Base-by-base conservation (phyloP, 2,329 filamentous ascomycete species). In the Xylaria sp. region DNA sequence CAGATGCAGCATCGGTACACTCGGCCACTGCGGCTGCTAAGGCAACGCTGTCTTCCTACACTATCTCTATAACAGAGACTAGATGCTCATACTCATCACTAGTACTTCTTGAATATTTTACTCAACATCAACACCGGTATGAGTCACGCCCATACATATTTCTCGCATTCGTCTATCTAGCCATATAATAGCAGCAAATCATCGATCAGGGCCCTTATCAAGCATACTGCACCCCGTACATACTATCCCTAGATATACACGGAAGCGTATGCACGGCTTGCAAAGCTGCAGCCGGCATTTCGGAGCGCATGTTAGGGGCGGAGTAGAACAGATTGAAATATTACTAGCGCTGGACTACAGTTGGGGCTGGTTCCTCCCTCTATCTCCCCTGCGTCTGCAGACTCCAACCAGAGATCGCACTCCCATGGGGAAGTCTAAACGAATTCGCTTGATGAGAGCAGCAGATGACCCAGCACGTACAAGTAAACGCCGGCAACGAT, bases 361-460 rank as follows among this genome's bases (percentile, higher is more conserved):
- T 58, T 23, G 7, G 39, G 23, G 31, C 6, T 2, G 39, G 23
- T 58, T 23, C 39, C 36, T 25, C 28, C 36, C 36, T 41, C 28
- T n/a, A 46, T 46, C 23, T 31, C 39, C 23, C 39, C 15, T 46
- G 23, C 39, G 33, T 18, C 48, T 31, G 55, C 46, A 67, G 43
- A 13, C 51, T 51, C 62, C 31, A 55, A 46, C 48, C 41, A 48
- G 25, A 65, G 18, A 33, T 8, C n/a, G 13, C 28, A 39, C 52
- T 46, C 51, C 41, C 64, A 66, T 57, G 62, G 62, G 66, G 51
- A 62, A 56, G 49, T 57, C 51, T 51, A 48, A 54, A 43, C 55
- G 55, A 49, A 36, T 64, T 60, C 43, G 18, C 33, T 68, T 68
- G 57, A 62, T 52, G 66, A 58, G 57, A 62, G 62, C 33, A 48